Percentiles rank a stretch among this genome's conserved stretches.
These are phyloP conservation scores for Tuber melanosporum DNA, from an alignment of 495 filamentous ascomycete species.

Conservation along the genomic window DNA sequence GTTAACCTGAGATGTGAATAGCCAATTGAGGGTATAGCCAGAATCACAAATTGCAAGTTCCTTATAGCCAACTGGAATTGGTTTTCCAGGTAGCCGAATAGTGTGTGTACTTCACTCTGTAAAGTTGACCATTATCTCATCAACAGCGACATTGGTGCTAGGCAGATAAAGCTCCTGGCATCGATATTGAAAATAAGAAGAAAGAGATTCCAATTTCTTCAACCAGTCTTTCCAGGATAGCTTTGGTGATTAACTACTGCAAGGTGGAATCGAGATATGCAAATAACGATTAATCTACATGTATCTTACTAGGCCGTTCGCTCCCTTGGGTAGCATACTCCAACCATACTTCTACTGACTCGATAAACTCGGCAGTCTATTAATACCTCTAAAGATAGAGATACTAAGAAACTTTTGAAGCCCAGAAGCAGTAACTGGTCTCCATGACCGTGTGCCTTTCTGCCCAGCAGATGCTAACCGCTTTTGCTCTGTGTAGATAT, in stretches of 20 bases:
- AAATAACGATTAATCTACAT: not conserved
- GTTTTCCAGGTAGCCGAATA: slow-evolving; percentile 13
- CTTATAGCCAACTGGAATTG: slow-evolving; percentile 19
- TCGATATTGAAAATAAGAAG: not conserved
- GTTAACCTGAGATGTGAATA: not conserved
- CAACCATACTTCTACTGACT: not conserved
- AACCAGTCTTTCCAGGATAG: not conserved
- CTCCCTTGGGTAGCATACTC: not conserved
- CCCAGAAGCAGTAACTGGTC: not conserved
- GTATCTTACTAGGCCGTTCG: not conserved
- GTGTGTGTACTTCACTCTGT: slow-evolving; percentile 11
- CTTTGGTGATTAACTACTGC: not conserved
- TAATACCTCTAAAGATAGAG: slow-evolving; percentile 1
- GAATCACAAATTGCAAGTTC: slow-evolving; percentile 5
- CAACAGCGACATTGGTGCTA: slow-evolving; percentile 3
- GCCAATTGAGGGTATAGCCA: not conserved
- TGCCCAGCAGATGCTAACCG: not conserved
- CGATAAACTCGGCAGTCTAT: not conserved
- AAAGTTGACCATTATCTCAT: slow-evolving; percentile 20
- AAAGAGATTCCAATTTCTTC: not conserved
- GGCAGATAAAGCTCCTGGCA: slow-evolving; percentile 1
- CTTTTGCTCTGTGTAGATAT: not conserved
- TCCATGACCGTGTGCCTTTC: not conserved
- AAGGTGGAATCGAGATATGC: not conserved
- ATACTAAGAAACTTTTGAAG: not conserved